A percentile compares a stretch with the other conserved stretches of the same genome.
Conservation (phyloP, 2,329 filamentous ascomycete species). For the Arthroderma uncinatum region DNA sequence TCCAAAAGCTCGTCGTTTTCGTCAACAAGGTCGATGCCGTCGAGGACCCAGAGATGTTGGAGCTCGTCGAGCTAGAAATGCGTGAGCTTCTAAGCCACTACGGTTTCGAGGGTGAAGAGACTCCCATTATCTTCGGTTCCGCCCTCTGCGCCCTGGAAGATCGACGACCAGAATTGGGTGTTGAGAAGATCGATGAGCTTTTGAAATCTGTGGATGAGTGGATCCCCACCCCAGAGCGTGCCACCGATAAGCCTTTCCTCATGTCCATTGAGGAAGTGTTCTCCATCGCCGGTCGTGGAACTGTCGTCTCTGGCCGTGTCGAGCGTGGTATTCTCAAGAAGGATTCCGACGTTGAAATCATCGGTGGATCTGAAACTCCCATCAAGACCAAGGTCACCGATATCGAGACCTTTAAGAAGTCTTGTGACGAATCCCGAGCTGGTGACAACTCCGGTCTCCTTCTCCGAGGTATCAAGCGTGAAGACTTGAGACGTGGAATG, state of each 20-base stretch:
- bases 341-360: constrained; percentile 86
- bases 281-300: constrained; percentile 86
- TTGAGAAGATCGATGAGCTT: constrained; percentile 80
- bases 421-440: constrained; percentile 87
- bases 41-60: constrained; percentile 98
- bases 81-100: constrained; percentile 86
- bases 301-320: constrained; percentile 91
- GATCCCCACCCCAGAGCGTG: constrained; percentile 92
- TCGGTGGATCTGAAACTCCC: constrained; percentile 68
- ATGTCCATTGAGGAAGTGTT: constrained; percentile 96
- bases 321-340: constrained; percentile 91
- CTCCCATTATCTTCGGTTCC: constrained; percentile 92
- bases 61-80: constrained; percentile 99
- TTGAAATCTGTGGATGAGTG: constrained; percentile 81
- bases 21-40: constrained; percentile 99
- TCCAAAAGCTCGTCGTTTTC: constrained; percentile 96
- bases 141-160: constrained; percentile 87
- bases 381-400: constrained; percentile 99
- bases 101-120: constrained; percentile 96
- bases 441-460: constrained; percentile 98
- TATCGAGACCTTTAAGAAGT: constrained; percentile 99
- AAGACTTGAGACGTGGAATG: constrained; percentile 93
- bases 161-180: constrained; percentile 77
- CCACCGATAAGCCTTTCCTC: constrained; percentile 95
- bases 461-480: constrained; percentile 88